These are phyloP conservation scores for Phytophthora tubulina DNA, from an alignment of 352 stramenopile species.

Conservation along the genomic window DNA sequence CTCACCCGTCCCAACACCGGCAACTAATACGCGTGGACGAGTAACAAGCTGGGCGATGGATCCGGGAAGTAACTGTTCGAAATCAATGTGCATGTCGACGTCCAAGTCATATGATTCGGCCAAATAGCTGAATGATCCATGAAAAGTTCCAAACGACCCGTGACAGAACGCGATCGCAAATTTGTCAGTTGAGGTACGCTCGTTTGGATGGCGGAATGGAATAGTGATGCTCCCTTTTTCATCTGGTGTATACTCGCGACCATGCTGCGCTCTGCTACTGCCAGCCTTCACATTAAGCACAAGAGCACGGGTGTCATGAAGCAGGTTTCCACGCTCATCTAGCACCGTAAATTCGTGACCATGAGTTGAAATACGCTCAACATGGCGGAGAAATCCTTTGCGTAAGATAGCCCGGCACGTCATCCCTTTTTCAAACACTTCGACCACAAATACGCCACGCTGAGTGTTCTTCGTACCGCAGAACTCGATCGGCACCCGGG, in stretches of 20 bases:
- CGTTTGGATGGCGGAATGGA: constrained; percentile 53
- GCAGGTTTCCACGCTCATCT: constrained; percentile 52
- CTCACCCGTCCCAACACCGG: constrained; percentile 29
- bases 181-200: constrained; percentile 33
- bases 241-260: constrained; percentile 43
- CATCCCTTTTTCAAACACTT: constrained; percentile 65
- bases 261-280: constrained; percentile 44
- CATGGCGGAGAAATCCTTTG: constrained; percentile 63
- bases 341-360: constrained; percentile 65
- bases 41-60: constrained; percentile 43
- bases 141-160: constrained; percentile 52
- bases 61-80: constrained; percentile 62
- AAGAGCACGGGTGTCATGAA: constrained; percentile 45
- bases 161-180: constrained; percentile 58
- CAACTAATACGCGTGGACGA: constrained; percentile 37
- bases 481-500: constrained; percentile 47
- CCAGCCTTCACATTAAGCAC: constrained; percentile 57
- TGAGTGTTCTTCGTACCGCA: constrained; percentile 16
- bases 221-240: constrained; percentile 47
- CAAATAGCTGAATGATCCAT: constrained; percentile 53
- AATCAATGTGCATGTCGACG: constrained; percentile 60
- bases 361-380: constrained; percentile 52
- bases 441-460: constrained; percentile 69
- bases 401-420: constrained; percentile 67
- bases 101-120: constrained; percentile 43